Evolutionary conservation across 1,284 basidiomycete species (phyloP).

Genomic region (Austroboletus niveus): DNA sequence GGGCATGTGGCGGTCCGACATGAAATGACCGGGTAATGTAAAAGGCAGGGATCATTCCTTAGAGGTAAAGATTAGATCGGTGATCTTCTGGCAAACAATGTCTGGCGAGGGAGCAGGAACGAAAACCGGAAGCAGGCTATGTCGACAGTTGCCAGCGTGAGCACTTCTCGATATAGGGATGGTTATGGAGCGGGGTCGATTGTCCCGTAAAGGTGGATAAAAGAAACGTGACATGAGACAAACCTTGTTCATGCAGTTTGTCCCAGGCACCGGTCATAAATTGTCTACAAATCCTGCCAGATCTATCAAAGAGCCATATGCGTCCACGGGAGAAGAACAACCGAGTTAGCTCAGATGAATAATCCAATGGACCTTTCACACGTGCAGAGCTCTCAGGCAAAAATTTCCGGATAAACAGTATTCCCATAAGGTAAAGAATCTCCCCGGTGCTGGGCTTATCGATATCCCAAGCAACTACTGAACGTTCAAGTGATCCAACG

Average conservation of each 20-base stretch:
- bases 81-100: constrained; percentile 12
- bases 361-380: constrained; percentile 25
- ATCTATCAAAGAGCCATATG: constrained; percentile 13
- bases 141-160: constrained; percentile 7
- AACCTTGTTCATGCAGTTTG: constrained; percentile 29
- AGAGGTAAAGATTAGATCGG: constrained; percentile 22
- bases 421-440: constrained; percentile 6
- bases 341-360: constrained; percentile 13
- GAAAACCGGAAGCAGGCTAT: constrained; percentile 11
- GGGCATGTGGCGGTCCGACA: constrained; percentile 16
- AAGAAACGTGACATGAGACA: constrained; percentile 33
- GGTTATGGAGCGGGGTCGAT: constrained; percentile 11
- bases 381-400: constrained; percentile 11
- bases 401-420: constrained; percentile 14
- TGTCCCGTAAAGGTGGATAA: constrained; percentile 28
- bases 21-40: constrained; percentile 16
- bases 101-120: constrained; percentile 15
- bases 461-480: constrained; percentile 4
- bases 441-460: constrained; percentile 15
- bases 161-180: constrained; percentile 18
- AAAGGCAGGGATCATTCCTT: constrained; percentile 10
- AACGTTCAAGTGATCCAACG: not conserved
- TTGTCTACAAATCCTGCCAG: not conserved
- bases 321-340: constrained; percentile 14
- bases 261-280: constrained; percentile 27